Conservation (phyloP, 495 filamentous ascomycete genomes). For the Annulohypoxylon maeteangense region DNA sequence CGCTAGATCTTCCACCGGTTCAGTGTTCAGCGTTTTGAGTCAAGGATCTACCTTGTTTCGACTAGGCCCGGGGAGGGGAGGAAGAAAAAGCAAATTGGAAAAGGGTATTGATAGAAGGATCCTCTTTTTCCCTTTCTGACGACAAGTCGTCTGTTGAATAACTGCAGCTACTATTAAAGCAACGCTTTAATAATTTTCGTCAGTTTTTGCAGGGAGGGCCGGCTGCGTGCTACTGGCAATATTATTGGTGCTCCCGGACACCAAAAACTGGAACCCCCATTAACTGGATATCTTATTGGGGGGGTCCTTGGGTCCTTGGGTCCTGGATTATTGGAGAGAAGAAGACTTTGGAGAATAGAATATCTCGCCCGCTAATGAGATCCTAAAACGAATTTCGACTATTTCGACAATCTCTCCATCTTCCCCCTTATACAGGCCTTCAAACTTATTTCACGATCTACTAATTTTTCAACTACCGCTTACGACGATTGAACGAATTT, state of each 20-base stretch:
- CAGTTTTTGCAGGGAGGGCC: slow-evolving; percentile 32
- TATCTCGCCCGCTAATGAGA: slow-evolving; percentile 23
- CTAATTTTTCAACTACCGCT: slow-evolving; percentile 15
- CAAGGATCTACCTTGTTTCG: slow-evolving; percentile 41
- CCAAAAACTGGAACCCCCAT: slow-evolving; percentile 37
- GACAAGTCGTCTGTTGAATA: slow-evolving; percentile 17
- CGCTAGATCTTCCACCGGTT: slow-evolving; percentile 21
- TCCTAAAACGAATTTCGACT: slow-evolving; percentile 23
- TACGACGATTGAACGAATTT: slow-evolving; percentile 10
- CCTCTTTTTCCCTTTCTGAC: slow-evolving; percentile 33
- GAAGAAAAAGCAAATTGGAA: slow-evolving; percentile 34
- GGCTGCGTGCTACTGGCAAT: slow-evolving; percentile 7
- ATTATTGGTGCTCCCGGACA: slow-evolving; percentile 29
- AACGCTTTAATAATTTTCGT: slow-evolving; percentile 29
- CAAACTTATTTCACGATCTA: slow-evolving; percentile 7
- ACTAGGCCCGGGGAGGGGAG: slow-evolving; percentile 24
- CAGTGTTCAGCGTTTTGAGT: slow-evolving; percentile 26
- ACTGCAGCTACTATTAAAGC: slow-evolving; percentile 17
- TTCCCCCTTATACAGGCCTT: neutral
- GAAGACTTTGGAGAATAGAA: slow-evolving; percentile 25
- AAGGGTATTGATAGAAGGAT: slow-evolving; percentile 27
- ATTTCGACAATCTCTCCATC: slow-evolving; percentile 5
- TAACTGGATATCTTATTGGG: slow-evolving; percentile 39
- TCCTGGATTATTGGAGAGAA: neutral
- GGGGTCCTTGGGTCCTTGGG: neutral